A percentile compares a stretch with the other conserved stretches of the same genome.
Evolutionary conservation across 164 flowering plant genomes (phyloP).

Genomic region (Magnolia officinalis): DNA sequence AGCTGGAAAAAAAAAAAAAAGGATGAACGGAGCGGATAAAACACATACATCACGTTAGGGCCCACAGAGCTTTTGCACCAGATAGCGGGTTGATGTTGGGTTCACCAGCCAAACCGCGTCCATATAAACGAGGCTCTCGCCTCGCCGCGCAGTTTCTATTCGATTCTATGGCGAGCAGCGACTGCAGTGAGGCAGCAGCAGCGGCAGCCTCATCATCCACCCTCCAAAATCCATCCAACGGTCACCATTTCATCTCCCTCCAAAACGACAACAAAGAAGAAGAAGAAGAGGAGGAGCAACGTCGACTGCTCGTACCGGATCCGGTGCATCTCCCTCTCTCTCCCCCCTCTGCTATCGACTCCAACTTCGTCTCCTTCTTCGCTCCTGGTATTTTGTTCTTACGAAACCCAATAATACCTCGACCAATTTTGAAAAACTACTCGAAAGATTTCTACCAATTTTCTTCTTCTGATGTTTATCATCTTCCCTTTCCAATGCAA

Average conservation of each 20-base stretch:
- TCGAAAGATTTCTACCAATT: background rate
- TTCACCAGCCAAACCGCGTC: no score
- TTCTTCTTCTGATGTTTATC: background rate
- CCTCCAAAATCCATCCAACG: background rate
- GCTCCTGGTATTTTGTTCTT: slow-evolving; percentile 52
- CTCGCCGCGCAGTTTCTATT: no score
- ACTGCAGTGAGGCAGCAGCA: background rate
- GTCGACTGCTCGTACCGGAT: slow-evolving; percentile 49
- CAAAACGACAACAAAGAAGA: background rate
- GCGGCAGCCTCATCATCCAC: background rate
- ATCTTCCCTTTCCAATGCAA: background rate
- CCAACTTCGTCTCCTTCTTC: slow-evolving; percentile 70
- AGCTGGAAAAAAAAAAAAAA: no score
- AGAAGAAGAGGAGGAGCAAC: slow-evolving; percentile 38
- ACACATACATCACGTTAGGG: no score
- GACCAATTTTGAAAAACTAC: no score
- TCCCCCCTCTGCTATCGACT: slow-evolving; percentile 71
- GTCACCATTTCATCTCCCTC: background rate
- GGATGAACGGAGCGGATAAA: no score
- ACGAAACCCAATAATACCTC: background rate
- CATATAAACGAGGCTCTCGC: no score
- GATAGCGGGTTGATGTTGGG: no score
- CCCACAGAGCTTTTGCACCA: no score
- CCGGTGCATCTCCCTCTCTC: slow-evolving; percentile 43
- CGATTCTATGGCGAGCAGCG: background rate